Evolutionary conservation across 768 basidiomycete genomes (phyloP).

Genomic region (Leccinum pellstonianum): DNA sequence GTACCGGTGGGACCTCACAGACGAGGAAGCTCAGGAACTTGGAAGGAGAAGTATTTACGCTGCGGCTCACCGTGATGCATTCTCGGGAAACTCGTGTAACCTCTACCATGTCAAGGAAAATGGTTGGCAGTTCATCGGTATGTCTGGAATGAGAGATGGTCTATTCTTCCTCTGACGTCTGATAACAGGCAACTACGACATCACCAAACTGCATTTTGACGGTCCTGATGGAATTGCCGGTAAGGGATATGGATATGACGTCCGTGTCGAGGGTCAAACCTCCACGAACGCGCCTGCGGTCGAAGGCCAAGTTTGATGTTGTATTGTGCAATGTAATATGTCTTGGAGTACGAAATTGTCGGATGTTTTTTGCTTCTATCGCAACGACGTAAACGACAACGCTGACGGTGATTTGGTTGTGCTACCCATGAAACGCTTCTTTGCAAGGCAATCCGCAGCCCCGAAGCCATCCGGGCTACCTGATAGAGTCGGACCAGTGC

Average conservation of each 20-base stretch:
- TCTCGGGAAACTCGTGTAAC: slow-evolving; percentile 95
- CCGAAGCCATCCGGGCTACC: slow-evolving; percentile 1
- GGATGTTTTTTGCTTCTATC: slow-evolving; percentile 3
- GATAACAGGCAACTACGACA: slow-evolving; percentile 82
- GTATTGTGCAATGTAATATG: slow-evolving; percentile 23
- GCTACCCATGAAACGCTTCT: slow-evolving; percentile 33
- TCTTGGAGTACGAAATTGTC: slow-evolving; percentile 4
- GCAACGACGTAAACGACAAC: background rate
- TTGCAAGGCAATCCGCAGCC: slow-evolving; percentile 23
- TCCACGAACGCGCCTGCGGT: slow-evolving; percentile 50
- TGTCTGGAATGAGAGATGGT: slow-evolving; percentile 24
- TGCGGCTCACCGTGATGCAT: slow-evolving; percentile 94
- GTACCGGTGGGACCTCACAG: slow-evolving; percentile 88
- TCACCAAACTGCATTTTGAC: slow-evolving; percentile 88
- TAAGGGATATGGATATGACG: slow-evolving; percentile 79
- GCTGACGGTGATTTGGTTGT: background rate
- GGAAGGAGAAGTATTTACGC: slow-evolving; percentile 93
- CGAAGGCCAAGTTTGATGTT: slow-evolving; percentile 30
- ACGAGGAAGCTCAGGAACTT: slow-evolving; percentile 92
- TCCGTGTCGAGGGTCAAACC: slow-evolving; percentile 58
- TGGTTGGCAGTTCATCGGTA: slow-evolving; percentile 96
- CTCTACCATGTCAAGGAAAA: slow-evolving; percentile 93
- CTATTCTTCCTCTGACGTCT: slow-evolving; percentile 11
- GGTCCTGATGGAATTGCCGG: slow-evolving; percentile 72
- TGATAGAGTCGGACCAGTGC: background rate